Conservation (phyloP, 257 asterid genomes). For the Haberlea rhodopensis region DNA sequence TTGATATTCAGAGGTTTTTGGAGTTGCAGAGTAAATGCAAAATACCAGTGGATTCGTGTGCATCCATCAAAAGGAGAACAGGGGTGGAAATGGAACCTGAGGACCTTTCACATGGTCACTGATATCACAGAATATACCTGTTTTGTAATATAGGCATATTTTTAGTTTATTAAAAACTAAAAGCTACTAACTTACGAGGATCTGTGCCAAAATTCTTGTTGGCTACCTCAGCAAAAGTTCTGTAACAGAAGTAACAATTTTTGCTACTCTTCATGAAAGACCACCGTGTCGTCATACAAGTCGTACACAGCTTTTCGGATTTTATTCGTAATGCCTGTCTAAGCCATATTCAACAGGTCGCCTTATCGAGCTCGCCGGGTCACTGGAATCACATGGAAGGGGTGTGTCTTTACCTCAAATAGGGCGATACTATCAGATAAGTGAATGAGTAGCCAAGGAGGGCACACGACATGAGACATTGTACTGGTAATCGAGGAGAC, state of each 20-base stretch:
- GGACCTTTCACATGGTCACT: conserved; percentile 56
- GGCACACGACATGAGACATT: no score
- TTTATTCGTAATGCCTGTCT: no score
- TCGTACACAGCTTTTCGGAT: no score
- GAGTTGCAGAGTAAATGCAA: conserved; percentile 72
- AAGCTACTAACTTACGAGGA: conserved; percentile 22
- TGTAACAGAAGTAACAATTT: conserved; percentile 23
- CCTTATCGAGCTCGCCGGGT: no score
- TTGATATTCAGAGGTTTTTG: conserved; percentile 63
- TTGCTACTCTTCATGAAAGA: conserved; percentile 1
- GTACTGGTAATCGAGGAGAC: no score
- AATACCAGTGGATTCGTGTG: conserved; percentile 42
- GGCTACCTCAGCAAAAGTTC: conserved; percentile 20
- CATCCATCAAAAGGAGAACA: conserved; percentile 45
- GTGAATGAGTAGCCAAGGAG: no score
- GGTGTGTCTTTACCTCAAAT: no score
- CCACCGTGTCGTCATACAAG: no score
- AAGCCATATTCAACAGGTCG: no score
- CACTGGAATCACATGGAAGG: no score
- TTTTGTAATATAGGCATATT: neutral
- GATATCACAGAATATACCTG: conserved; percentile 15
- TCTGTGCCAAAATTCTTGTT: conserved; percentile 19
- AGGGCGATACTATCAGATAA: no score
- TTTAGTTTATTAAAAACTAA: conserved; percentile 8
- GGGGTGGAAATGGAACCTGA: conserved; percentile 55